phyloP scores from a whole-genome alignment of 345 rosid species.

The Gossypium rotundifolium region DNA sequence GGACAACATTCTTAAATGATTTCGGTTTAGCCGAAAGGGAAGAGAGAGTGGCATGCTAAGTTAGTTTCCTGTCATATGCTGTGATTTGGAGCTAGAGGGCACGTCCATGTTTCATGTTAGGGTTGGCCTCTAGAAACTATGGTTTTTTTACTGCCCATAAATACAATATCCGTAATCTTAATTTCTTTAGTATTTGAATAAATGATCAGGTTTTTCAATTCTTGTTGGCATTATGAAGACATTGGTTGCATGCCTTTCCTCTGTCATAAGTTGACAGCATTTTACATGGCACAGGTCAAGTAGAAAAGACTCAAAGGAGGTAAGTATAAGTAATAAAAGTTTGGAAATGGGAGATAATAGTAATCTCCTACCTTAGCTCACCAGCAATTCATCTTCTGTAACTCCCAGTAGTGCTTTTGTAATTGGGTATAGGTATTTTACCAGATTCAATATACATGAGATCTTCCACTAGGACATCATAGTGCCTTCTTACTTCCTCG shows the following conservation, averaged over 20 bases:
- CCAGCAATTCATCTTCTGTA: constrained; percentile 31
- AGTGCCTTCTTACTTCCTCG: constrained; percentile 76
- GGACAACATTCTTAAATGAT: neutral
- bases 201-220: neutral
- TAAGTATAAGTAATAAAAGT: neutral
- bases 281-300: neutral
- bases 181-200: neutral
- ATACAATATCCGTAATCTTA: neutral
- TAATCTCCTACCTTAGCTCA: constrained; percentile 29
- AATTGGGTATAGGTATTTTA: constrained; percentile 58
- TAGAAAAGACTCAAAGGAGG: neutral
- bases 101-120: neutral
- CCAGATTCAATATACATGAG: constrained; percentile 62
- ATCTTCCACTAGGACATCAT: constrained; percentile 72
- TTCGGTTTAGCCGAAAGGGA: neutral
- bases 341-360: neutral
- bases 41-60: neutral
- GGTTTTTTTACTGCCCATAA: neutral
- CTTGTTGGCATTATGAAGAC: neutral
- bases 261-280: neutral
- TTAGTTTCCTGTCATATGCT: neutral
- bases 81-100: neutral
- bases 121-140: neutral
- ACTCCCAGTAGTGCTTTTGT: constrained; percentile 30
- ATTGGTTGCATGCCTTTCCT: neutral